Conservation (phyloP, 768 basidiomycete species). For the Boletus reticulatus region DNA sequence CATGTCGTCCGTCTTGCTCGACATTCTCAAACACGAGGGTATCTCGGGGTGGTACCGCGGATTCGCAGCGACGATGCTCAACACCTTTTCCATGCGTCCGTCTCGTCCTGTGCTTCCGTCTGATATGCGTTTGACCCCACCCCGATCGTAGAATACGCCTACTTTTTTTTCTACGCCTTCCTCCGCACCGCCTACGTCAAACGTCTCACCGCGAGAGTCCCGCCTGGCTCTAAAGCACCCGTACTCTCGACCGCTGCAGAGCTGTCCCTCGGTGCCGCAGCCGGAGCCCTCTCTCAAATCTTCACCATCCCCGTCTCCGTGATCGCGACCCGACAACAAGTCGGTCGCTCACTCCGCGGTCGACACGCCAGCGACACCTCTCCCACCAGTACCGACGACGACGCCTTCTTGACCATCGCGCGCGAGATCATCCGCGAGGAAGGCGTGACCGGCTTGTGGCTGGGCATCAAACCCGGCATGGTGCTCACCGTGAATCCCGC, state of each 20-base stretch:
- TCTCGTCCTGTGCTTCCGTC: not conserved
- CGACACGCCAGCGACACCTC: not conserved
- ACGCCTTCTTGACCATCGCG: conserved; percentile 78
- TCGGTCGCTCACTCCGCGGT: conserved; percentile 47
- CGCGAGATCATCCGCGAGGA: conserved; percentile 88
- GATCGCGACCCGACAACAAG: conserved; percentile 96
- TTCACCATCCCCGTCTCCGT: conserved; percentile 98
- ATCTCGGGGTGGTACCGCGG: conserved; percentile 83
- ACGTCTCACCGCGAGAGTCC: conserved; percentile 57
- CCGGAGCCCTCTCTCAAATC: conserved; percentile 93
- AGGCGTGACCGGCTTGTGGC: conserved; percentile 86
- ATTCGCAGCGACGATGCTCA: conserved; percentile 95
- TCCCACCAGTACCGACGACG: conserved; percentile 38
- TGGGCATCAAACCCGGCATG: conserved; percentile 87
- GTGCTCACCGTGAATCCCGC: conserved; percentile 98
- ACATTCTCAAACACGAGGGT: conserved; percentile 80
- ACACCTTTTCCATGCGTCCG: conserved; percentile 94
- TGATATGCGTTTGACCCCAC: not conserved
- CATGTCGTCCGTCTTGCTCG: conserved; percentile 61
- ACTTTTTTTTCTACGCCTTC: conserved; percentile 98
- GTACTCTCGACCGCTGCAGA: conserved; percentile 76
- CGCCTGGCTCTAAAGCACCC: conserved; percentile 58
- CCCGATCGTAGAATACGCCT: conserved; percentile 81
- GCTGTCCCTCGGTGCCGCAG: conserved; percentile 83
- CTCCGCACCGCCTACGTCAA: conserved; percentile 82